These are phyloP conservation scores for Stagonosporopsis rhizophila DNA, from an alignment of 2,329 filamentous ascomycete species.

Conservation along the genomic window DNA sequence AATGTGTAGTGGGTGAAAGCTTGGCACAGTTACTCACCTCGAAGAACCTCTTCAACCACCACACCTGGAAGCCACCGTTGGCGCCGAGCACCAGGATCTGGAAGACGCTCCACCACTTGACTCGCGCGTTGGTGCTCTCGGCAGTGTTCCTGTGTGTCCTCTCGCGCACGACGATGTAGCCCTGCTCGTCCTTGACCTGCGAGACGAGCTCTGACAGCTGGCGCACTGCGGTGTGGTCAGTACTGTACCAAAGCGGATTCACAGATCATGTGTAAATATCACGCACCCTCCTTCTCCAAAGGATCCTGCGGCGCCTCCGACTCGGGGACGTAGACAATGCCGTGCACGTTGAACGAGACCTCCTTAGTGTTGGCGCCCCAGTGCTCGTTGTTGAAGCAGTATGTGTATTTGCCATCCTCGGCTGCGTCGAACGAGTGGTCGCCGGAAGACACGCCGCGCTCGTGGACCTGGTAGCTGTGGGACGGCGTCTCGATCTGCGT, in stretches of 20 bases:
- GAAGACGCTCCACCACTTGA: slow-evolving; percentile 99
- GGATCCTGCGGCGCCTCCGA: slow-evolving; percentile 84
- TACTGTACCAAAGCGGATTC: not conserved
- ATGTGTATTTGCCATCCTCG: slow-evolving; percentile 86
- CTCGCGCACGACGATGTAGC: slow-evolving; percentile 94
- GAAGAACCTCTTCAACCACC: slow-evolving; percentile 99
- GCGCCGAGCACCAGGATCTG: slow-evolving; percentile 87
- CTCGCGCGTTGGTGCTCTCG: slow-evolving; percentile 94
- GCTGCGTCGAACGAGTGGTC: slow-evolving; percentile 90
- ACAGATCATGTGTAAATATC: not conserved
- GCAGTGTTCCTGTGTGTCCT: slow-evolving; percentile 97
- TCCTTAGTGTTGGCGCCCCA: slow-evolving; percentile 97
- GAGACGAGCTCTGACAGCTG: slow-evolving; percentile 82
- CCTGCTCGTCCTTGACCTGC: slow-evolving; percentile 97
- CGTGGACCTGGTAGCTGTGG: slow-evolving; percentile 77
- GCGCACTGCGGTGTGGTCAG: slow-evolving; percentile 66
- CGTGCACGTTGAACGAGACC: slow-evolving; percentile 98
- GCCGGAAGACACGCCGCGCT: slow-evolving; percentile 83
- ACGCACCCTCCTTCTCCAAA: slow-evolving; percentile 84
- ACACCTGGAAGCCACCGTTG: slow-evolving; percentile 97
- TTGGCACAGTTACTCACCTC: slow-evolving; percentile 62
- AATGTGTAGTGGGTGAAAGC: slow-evolving; percentile 16
- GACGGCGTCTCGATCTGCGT: slow-evolving; percentile 77
- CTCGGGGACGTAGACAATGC: slow-evolving; percentile 96
- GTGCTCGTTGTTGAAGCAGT: slow-evolving; percentile 99